Evolutionary conservation across 2,329 filamentous ascomycete species (phyloP).

Genomic region (Eutypa lata): DNA sequence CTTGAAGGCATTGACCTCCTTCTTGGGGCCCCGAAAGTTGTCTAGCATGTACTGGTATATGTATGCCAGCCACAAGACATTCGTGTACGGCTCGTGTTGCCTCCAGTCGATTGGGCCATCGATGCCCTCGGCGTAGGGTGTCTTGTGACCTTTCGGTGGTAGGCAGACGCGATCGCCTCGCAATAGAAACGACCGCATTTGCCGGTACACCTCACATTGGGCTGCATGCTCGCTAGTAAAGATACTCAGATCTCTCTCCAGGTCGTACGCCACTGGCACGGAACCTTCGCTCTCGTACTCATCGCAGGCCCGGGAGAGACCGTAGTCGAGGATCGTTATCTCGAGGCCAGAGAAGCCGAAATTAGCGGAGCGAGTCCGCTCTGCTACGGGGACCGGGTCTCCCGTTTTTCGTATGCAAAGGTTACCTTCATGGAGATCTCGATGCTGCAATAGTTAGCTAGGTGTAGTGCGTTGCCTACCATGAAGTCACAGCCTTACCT

Average conservation of each 20-base stretch:
- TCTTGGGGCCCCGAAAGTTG: conserved; percentile 46
- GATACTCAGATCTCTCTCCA: conserved; percentile 57
- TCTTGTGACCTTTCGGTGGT: conserved; percentile 43
- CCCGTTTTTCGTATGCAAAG: conserved; percentile 51
- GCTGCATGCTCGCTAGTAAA: conserved; percentile 59
- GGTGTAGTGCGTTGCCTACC: not conserved
- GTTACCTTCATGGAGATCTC: conserved; percentile 65
- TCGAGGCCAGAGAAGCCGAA: conserved; percentile 61
- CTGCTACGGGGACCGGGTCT: conserved; percentile 28
- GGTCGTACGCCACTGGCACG: conserved; percentile 49
- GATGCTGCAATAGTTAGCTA: conserved; percentile 43
- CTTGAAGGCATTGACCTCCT: conserved; percentile 44
- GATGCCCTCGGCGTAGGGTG: conserved; percentile 43
- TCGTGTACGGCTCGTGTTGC: conserved; percentile 57
- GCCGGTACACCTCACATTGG: conserved; percentile 61
- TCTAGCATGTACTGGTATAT: conserved; percentile 51
- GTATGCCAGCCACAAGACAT: conserved; percentile 64
- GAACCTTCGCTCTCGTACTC: conserved; percentile 32
- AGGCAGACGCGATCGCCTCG: conserved; percentile 49
- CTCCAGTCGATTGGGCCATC: conserved; percentile 53
- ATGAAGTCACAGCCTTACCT: conserved; percentile 38
- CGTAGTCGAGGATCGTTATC: conserved; percentile 64
- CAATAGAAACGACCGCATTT: conserved; percentile 57
- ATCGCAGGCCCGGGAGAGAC: conserved; percentile 55
- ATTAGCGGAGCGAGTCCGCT: conserved; percentile 29